Evolutionary conservation across 345 rosid species (phyloP).

Genomic region (Moricandia arvensis): DNA sequence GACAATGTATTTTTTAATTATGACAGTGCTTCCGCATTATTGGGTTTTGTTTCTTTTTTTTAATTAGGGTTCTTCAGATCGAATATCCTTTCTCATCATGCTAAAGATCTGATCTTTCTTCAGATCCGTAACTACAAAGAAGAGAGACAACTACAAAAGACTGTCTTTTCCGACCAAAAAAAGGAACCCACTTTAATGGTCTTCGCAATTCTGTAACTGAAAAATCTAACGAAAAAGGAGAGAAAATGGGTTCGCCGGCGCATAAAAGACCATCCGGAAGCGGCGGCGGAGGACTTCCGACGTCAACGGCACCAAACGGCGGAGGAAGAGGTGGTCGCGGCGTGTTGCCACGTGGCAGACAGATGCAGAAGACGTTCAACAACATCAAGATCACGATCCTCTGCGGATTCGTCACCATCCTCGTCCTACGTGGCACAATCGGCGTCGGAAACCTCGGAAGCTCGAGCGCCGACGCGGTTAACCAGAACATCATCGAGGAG

Average conservation of each 20-base stretch:
- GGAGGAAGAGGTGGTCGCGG: not conserved
- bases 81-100: constrained; percentile 16
- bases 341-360: not conserved
- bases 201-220: not conserved
- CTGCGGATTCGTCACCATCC: not conserved
- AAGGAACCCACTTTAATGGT: not conserved
- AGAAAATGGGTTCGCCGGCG: constrained; percentile 1
- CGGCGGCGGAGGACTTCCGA: not conserved
- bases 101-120: not conserved
- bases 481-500: not conserved
- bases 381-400: not conserved
- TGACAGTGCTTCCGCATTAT: not conserved
- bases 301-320: not conserved
- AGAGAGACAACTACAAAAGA: not conserved
- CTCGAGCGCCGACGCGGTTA: not conserved
- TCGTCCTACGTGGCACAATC: not conserved
- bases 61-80: constrained; percentile 40
- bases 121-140: not conserved
- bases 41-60: not conserved
- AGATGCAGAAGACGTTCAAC: not conserved
- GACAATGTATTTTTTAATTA: not conserved
- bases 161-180: not conserved
- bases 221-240: not conserved
- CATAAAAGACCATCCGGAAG: not conserved
- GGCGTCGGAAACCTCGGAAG: not conserved